These are phyloP conservation scores for Crepidotus variabilis DNA, from an alignment of 768 basidiomycete species.

Conservation along the genomic window DNA sequence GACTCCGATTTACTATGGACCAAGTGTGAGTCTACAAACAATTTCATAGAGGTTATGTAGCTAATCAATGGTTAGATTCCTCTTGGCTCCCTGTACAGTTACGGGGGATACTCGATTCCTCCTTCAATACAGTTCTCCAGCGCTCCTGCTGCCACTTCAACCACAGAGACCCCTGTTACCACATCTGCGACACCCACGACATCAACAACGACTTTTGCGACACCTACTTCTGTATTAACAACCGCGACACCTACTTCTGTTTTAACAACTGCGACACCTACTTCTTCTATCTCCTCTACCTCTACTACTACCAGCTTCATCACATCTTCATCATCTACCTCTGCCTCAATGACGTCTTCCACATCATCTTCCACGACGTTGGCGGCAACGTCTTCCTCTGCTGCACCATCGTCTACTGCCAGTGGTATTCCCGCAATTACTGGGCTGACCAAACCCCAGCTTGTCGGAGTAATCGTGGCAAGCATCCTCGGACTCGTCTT, in stretches of 20 bases:
- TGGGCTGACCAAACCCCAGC: slow-evolving; percentile 34
- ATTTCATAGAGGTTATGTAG: not conserved
- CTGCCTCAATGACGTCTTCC: slow-evolving; percentile 24
- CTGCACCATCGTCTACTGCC: slow-evolving; percentile 17
- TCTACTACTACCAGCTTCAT: slow-evolving; percentile 20
- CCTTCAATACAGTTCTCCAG: slow-evolving; percentile 28
- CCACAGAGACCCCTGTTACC: slow-evolving; percentile 18
- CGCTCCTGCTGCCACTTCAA: slow-evolving; percentile 21
- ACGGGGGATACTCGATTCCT: slow-evolving; percentile 31
- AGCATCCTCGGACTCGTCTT: slow-evolving; percentile 57
- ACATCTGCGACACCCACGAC: slow-evolving; percentile 27
- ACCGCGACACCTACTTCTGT: slow-evolving; percentile 25
- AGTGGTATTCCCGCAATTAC: slow-evolving; percentile 15
- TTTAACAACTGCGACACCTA: slow-evolving; percentile 21
- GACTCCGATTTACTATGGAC: slow-evolving; percentile 80
- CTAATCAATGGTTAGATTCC: slow-evolving; percentile 52
- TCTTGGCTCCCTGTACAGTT: slow-evolving; percentile 66
- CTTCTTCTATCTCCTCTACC: slow-evolving; percentile 18
- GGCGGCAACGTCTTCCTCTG: slow-evolving; percentile 19
- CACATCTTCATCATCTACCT: slow-evolving; percentile 20
- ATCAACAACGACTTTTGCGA: slow-evolving; percentile 27
- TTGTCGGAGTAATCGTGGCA: slow-evolving; percentile 57
- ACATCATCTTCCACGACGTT: slow-evolving; percentile 16
- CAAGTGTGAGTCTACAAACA: slow-evolving; percentile 55
- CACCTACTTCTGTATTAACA: slow-evolving; percentile 26